Conservation (phyloP, 2,329 filamentous ascomycete genomes). For the Pseudopyricularia javanii region DNA sequence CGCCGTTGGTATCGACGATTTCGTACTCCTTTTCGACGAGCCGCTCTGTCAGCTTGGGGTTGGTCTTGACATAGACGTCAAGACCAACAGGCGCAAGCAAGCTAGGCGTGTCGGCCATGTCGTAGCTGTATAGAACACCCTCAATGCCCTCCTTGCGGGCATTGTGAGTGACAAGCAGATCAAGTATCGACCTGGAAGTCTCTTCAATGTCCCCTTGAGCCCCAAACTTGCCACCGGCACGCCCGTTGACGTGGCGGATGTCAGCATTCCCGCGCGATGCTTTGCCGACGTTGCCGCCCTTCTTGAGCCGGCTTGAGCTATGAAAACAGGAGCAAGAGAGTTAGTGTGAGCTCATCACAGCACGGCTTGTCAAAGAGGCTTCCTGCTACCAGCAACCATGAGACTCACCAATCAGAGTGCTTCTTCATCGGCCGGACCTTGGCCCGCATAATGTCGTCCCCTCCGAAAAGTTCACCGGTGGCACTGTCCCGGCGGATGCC, state of each 20-base stretch:
- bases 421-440: constrained; percentile 21
- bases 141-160: neutral
- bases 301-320: constrained; percentile 3
- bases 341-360: neutral
- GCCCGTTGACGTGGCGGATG: neutral
- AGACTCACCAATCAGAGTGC: constrained; percentile 19
- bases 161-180: constrained; percentile 13
- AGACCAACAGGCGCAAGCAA: constrained; percentile 21
- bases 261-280: constrained; percentile 12
- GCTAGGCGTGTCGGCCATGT: constrained; percentile 22
- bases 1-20: constrained; percentile 30
- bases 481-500: constrained; percentile 11
- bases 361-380: no score
- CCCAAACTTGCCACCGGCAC: constrained; percentile 14
- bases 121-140: constrained; percentile 27
- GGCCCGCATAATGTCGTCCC: constrained; percentile 14
- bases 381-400: neutral
- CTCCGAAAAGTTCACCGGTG: constrained; percentile 4
- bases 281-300: constrained; percentile 24
- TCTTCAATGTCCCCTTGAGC: constrained; percentile 21
- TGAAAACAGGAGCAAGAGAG: neutral
- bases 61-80: constrained; percentile 20
- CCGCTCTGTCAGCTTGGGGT: constrained; percentile 26
- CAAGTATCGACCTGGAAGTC: constrained; percentile 20
- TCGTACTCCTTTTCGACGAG: constrained; percentile 35